Conservation (phyloP, 495 filamentous ascomycete genomes). For the Xylaria grammica region DNA sequence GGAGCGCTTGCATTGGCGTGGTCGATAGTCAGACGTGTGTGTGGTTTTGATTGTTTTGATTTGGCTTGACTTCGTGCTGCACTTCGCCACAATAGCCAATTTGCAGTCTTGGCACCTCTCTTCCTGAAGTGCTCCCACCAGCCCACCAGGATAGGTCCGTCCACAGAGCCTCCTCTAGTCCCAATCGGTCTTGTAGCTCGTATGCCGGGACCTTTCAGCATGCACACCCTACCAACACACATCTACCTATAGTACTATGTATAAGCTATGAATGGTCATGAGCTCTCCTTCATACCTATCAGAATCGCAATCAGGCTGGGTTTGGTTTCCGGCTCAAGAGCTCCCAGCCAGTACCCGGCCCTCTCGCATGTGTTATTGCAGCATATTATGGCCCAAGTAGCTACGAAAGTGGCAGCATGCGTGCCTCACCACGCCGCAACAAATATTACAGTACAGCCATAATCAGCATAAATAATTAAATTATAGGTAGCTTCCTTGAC, state of each 20-base stretch:
- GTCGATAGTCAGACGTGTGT: not conserved
- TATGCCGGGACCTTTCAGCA: not conserved
- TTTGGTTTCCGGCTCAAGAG: no score
- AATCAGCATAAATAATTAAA: no score
- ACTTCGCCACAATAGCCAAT: slow-evolving; percentile 12
- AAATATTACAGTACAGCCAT: not conserved
- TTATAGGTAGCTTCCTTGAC: not conserved
- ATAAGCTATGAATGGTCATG: no score
- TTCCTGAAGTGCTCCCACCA: not conserved
- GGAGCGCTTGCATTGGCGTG: slow-evolving; percentile 5
- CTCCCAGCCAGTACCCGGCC: no score
- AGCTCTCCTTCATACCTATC: no score
- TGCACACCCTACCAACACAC: not conserved
- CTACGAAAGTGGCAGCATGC: not conserved
- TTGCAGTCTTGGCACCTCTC: slow-evolving; percentile 10
- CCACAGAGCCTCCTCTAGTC: slow-evolving; percentile 14
- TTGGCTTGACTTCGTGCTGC: slow-evolving; percentile 5
- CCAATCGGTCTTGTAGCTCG: not conserved
- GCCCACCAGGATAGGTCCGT: slow-evolving; percentile 3
- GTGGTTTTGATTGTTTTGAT: no score
- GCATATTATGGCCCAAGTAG: not conserved
- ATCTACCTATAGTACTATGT: no score
- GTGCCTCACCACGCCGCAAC: not conserved
- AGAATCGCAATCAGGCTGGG: no score
- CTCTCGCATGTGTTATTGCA: no score